Evolutionary conservation across 371 early-diverging fungal species (phyloP).

Genomic region (Actinomucor elegans): DNA sequence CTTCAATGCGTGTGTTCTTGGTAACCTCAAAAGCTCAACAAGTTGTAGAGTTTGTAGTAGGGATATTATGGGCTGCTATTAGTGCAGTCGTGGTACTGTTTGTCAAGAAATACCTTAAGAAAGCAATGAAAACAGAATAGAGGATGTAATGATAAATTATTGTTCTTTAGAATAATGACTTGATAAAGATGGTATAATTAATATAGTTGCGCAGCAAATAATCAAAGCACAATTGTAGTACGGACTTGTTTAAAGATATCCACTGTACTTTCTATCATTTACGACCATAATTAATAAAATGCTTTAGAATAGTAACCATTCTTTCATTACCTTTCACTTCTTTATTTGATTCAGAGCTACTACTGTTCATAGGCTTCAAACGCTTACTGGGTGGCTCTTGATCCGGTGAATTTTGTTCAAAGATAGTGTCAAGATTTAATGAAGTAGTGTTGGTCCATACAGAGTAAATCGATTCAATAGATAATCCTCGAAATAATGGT

Average conservation of each 20-base stretch:
- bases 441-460: slow-evolving; percentile 9
- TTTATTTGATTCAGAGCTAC: background rate
- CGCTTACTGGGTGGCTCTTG: background rate
- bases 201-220: too few species aligned
- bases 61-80: slow-evolving; percentile 46
- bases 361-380: background rate
- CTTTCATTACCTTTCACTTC: too few species aligned
- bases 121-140: slow-evolving; percentile 45
- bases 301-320: too few species aligned
- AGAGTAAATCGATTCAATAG: slow-evolving; percentile 23
- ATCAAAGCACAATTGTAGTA: too few species aligned
- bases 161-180: too few species aligned
- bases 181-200: too few species aligned
- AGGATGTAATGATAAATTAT: too few species aligned
- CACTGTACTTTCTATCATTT: too few species aligned
- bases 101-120: slow-evolving; percentile 36
- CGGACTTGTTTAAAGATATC: too few species aligned
- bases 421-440: background rate
- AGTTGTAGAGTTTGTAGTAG: slow-evolving; percentile 62
- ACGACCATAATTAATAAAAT: too few species aligned
- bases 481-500: slow-evolving; percentile 3
- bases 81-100: slow-evolving; percentile 38
- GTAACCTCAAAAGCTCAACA: slow-evolving; percentile 57
- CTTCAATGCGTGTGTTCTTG: slow-evolving; percentile 58
- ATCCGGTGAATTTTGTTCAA: background rate